Evolutionary conservation across 2,329 filamentous ascomycete genomes (phyloP).

Genomic region (Aspergillus costaricaensis): DNA sequence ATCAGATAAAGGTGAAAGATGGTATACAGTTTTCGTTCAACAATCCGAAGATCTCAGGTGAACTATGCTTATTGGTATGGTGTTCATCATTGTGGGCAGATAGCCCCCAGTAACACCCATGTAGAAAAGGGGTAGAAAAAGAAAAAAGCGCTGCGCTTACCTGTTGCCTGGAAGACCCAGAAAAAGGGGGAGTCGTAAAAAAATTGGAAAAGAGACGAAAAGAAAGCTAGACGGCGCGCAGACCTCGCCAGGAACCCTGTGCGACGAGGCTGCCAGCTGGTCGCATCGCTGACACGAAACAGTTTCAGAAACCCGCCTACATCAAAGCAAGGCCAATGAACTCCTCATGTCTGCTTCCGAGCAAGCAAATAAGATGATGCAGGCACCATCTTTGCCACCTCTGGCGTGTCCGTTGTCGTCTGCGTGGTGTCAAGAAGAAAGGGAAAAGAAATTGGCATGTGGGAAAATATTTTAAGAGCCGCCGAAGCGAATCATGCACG

Average conservation of each 20-base stretch:
- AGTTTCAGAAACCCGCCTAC: slow-evolving; percentile 9
- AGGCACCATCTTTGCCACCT: neutral
- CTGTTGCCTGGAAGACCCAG: slow-evolving; percentile 10
- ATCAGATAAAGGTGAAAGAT: slow-evolving; percentile 42
- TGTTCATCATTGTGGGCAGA: slow-evolving; percentile 38
- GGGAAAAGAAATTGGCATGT: slow-evolving; percentile 5
- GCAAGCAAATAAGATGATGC: neutral
- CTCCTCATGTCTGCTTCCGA: neutral
- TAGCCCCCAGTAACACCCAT: slow-evolving; percentile 6
- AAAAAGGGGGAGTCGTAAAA: slow-evolving; percentile 5
- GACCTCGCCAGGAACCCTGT: slow-evolving; percentile 1
- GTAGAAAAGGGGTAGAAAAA: slow-evolving; percentile 2
- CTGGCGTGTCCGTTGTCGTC: neutral
- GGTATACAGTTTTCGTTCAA: slow-evolving; percentile 45
- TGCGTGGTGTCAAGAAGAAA: slow-evolving; percentile 5
- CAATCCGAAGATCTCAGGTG: slow-evolving; percentile 44
- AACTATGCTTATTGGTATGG: slow-evolving; percentile 45
- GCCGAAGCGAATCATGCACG: slow-evolving; percentile 15
- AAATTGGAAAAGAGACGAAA: neutral
- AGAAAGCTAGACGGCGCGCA: neutral
- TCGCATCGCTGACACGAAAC: slow-evolving; percentile 1
- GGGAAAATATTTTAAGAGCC: slow-evolving; percentile 13
- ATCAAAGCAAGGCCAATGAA: slow-evolving; percentile 14
- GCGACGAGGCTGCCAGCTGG: neutral
- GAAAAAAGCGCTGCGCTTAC: slow-evolving; percentile 21